phyloP scores from a whole-genome alignment of 129 eudicot species.

The Solidago caesia region DNA sequence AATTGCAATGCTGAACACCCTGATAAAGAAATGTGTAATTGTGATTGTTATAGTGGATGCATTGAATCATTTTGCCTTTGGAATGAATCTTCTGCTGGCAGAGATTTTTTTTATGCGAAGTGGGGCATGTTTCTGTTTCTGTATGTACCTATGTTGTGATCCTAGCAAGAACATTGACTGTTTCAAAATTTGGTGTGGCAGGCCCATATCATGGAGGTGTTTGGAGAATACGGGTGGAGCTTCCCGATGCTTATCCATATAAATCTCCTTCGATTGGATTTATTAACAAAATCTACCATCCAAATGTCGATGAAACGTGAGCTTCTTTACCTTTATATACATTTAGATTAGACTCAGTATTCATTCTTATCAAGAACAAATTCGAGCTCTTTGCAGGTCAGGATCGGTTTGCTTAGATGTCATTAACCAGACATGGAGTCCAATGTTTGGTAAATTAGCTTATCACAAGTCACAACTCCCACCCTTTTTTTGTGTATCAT shows the following conservation, averaged over 20 bases:
- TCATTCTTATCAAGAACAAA: constrained; percentile 4
- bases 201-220: constrained; percentile 92
- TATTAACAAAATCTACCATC: constrained; percentile 85
- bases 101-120: background rate
- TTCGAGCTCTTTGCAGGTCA: constrained; percentile 56
- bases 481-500: background rate
- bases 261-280: constrained; percentile 91
- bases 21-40: background rate
- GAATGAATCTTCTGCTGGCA: background rate
- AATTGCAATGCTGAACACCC: background rate
- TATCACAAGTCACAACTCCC: constrained; percentile 14
- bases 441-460: constrained; percentile 28
- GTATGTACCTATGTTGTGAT: background rate
- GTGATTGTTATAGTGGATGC: background rate
- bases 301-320: constrained; percentile 95
- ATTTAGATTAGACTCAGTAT: background rate
- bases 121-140: background rate
- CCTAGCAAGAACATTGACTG: background rate
- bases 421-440: constrained; percentile 96
- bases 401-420: constrained; percentile 97
- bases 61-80: background rate
- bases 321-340: constrained; percentile 18
- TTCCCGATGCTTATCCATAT: constrained; percentile 77
- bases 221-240: constrained; percentile 88
- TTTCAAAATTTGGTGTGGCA: constrained; percentile 28